Evolutionary conservation across 352 stramenopile genomes (phyloP), one percentile per base, ranked within the genome.

Genomic region (Phytophthora pluvialis): DNA sequence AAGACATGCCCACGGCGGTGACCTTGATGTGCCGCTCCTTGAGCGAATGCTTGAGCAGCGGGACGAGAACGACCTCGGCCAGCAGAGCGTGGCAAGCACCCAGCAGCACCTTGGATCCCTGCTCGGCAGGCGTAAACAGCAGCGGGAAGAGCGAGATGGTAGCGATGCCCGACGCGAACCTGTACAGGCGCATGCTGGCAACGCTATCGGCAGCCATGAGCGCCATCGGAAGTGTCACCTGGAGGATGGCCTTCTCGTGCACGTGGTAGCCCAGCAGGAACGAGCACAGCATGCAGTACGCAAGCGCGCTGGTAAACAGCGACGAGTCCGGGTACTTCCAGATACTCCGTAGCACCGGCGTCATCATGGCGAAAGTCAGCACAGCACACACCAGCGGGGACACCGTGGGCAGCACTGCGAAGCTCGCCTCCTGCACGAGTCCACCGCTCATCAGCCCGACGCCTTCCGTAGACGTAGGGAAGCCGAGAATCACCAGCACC

Each of bases 181-280:
- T 75, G 52, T 95, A 95, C 39, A 97, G 64, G n/a, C 84, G 73
- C 74, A 92, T 93, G 55, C 93, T 89, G 33, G 85, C 77, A 31
- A 90, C 86, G 67, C 82, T 92, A 45, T 95, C 82, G 45, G 78
- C 74, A 18, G 83, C 75, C 60, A 95, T 75, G 29, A 97, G 71
- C 2, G 72, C 85, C 18, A 95, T 63, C 0, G 87, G 87, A 7
- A 95, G 60, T 16, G 80, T 83, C n/a, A 93, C 87, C 46, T 94
- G 85, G 7, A 99, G 80, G 46, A 99, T 98, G 8, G 97, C 97
- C 77, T 99, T 99, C 84, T 99, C 98, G 68, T 99, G 98, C n/a
- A 99, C 97, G 78, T 99, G 98, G 70, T 98, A 99, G 18, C 96
- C 97, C 21, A 99, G 68, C 73, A 99, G 90, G 81, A 99, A 99